phyloP scores from a whole-genome alignment of 345 rosid species.

The Hirschfeldia incana region DNA sequence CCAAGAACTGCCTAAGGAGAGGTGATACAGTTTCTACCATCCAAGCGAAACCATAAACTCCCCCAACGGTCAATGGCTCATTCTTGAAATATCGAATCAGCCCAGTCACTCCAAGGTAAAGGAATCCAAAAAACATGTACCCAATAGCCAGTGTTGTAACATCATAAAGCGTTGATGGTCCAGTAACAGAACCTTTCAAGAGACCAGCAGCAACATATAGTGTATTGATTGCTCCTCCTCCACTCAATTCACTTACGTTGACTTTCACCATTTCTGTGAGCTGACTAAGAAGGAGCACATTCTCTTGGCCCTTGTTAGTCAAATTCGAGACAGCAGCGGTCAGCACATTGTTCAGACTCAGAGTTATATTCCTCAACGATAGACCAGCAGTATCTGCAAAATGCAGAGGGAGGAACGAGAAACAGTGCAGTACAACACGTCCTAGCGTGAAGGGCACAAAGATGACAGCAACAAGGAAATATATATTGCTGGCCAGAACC shows the following conservation, averaged over 20 bases:
- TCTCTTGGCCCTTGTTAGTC: too few relatives aligned
- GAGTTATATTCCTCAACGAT: conserved; percentile 30
- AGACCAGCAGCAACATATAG: conserved; percentile 59
- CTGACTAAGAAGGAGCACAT: conserved; percentile 50
- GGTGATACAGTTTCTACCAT: neutral
- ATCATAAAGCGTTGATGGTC: conserved; percentile 79
- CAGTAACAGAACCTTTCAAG: neutral
- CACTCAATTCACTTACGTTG: conserved; percentile 59
- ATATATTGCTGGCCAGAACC: conserved; percentile 98
- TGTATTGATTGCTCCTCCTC: conserved; percentile 55
- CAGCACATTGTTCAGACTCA: conserved; percentile 51
- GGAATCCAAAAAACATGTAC: conserved; percentile 65
- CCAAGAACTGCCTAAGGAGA: conserved; percentile 35
- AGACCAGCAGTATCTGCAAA: too few relatives aligned
- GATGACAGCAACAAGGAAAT: conserved; percentile 94
- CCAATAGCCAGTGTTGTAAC: conserved; percentile 92
- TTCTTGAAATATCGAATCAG: conserved; percentile 90
- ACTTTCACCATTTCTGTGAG: conserved; percentile 58
- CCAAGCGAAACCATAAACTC: conserved; percentile 11
- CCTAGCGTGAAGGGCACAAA: conserved; percentile 95
- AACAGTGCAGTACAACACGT: conserved; percentile 51
- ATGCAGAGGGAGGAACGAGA: too few relatives aligned
- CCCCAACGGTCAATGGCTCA: conserved; percentile 80
- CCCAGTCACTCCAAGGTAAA: conserved; percentile 76
- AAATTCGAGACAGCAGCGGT: neutral